Evolutionary conservation across 225 moss, liverwort and hornwort species (phyloP).

Genomic region (Pseudoscleropodium purum): DNA sequence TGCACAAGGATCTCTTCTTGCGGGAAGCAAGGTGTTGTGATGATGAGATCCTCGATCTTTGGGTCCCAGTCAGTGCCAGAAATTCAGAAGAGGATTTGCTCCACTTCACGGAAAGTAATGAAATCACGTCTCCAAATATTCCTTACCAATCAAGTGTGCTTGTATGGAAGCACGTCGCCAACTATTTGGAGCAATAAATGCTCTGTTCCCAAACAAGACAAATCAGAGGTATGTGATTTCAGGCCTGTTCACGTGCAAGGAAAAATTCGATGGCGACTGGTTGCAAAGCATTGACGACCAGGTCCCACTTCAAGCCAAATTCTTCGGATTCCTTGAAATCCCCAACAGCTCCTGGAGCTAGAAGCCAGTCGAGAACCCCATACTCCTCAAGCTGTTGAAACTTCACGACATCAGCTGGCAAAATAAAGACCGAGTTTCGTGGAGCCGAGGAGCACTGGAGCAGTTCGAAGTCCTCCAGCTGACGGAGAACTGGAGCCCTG

Average conservation of each 20-base stretch:
- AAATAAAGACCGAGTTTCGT: background rate
- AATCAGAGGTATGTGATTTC: background rate
- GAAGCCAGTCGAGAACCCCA: background rate
- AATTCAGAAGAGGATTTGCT: background rate
- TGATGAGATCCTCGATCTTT: background rate
- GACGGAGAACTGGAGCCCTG: background rate
- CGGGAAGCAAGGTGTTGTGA: background rate
- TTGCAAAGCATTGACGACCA: background rate
- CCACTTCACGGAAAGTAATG: background rate
- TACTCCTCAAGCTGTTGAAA: background rate
- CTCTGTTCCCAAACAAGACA: background rate
- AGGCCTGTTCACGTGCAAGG: background rate
- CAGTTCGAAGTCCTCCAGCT: background rate
- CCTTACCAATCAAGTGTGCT: background rate
- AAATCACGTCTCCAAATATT: background rate
- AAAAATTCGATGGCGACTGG: background rate
- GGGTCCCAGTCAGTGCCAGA: background rate
- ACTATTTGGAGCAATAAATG: background rate
- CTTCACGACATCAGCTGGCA: background rate
- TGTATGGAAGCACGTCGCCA: background rate
- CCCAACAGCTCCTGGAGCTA: background rate
- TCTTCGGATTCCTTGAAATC: background rate
- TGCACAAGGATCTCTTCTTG: background rate
- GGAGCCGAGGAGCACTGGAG: background rate
- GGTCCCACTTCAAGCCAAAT: background rate